Evolutionary conservation across 2,329 filamentous ascomycete species (phyloP), one percentile per base, ranked within the genome.

Genomic region (Sarocladium strictum): DNA sequence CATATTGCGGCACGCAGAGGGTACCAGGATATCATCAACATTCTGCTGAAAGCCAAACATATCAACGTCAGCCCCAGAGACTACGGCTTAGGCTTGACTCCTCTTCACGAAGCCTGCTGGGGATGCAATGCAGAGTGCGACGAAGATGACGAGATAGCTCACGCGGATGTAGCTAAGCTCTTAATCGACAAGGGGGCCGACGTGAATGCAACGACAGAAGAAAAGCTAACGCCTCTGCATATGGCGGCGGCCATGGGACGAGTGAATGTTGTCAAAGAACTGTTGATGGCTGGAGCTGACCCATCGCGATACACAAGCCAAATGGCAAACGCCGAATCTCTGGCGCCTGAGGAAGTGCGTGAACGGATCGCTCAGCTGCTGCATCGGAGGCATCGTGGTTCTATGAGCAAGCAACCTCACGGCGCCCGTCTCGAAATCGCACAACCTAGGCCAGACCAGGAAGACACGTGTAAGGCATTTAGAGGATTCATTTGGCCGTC

Each of bases 11-110:
- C 50, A 7, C 29, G 23, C 15, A 38, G 32, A n/a, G 40, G 54
- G 14, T 35, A 56, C 38, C 2, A 27, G 10, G 55, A 56, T n/a
- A 52, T 56, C 19, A 29, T 54, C n/a, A 21, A 33, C 5, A 35
- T 35, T 5, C 21, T 51, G n/a, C 47, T 51, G 7, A 17, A 27
- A 19, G 47, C 27, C 17, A 27, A 35, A 12, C 47, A 51, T 23
- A 51, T 51, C 47, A 51, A 51, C 19, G 47, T 51, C n/a, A 51
- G 24, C 21, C 47, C 47, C 4, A 3, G 29, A 17, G 24, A 21
- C 47, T 51, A 33, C 27, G 47, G 47, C n/a, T 23, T 10, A 5
- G 47, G 47, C 17, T 35, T 51, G 10, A 51, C 47, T 10, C 47
- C 47, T 7, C 47, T 51, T 17, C 47, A 51, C 19, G 47, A 51